Evolutionary conservation across 2,329 filamentous ascomycete genomes (phyloP), one percentile per base, ranked within the genome.

Genomic region (Penicillium sp.): DNA sequence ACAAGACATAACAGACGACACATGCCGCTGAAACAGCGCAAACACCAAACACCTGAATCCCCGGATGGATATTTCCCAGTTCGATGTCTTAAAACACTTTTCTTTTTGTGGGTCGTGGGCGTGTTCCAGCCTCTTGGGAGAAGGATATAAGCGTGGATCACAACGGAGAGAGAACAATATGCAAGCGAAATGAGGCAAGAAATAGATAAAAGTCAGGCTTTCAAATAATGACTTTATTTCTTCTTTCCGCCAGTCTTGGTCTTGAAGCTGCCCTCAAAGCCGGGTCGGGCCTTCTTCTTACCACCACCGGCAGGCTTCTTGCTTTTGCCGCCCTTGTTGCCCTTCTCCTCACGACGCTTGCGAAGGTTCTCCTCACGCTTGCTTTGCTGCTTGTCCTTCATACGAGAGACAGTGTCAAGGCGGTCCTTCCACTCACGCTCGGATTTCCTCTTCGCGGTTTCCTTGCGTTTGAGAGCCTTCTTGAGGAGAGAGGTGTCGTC

Each of bases 401-500:
- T 79, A 73, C 88, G 87, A 59, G 83, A 81, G 44, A 97, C 85
- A 27, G 86, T 86, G 25, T 87, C 83, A 35, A 83, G 75, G 44
- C 89, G 81, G 51, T 90, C 88, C 42, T 76, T 81, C 89, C 94
- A 97, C 67, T 94, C 90, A 68, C 88, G 87, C 70, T 90, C 90
- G 68, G 89, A 95, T 83, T 94, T 95, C 74, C 86, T 87, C 83
- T 96, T 97, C 46, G 82, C 78, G 61, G 86, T 84, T 65, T 96
- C 90, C 77, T 96, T 95, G 61, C 92, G 86, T 81, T 96, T 96
- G 60, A 97, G 79, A 0, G 92, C 89, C 79, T 96, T 96, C 80
- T 96, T 96, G 25, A 99, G 80, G 50, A 96, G 75, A 41, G 82
- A 84, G 57, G 90, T 90, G 69, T 96, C 90, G 66, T 97, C 91